Evolutionary conservation across 176 grass and related monocot genomes (phyloP), one percentile per base, ranked within the genome.

Genomic region (Zoysia pacifica): DNA sequence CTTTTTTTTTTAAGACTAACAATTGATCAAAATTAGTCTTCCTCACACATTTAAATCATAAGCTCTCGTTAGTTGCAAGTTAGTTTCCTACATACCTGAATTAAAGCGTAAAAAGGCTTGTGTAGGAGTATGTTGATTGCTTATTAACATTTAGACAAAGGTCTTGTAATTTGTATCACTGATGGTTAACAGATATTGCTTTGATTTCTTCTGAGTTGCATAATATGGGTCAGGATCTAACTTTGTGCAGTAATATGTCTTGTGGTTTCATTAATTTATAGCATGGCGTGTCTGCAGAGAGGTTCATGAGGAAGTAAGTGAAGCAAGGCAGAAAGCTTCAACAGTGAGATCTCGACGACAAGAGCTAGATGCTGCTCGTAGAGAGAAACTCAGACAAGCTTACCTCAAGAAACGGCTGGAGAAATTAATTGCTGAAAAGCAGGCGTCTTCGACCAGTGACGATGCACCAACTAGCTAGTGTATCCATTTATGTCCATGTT

Each of bases 331-430:
- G 38, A 94, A 91, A 68, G 72, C 92, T 46, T 88, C 92, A 48
- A 89, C 86, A 3, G 54, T 91, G 49, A 94, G 90, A 88, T 76
- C 84, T 54, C 76, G 88, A 18, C 77, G 92, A 67, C 96, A 98
- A 85, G 96, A 98, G 43, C 92, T 93, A 76, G 92, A 95, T 74
- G 82, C 59, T 73, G 84, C 92, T 56, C 85, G 96, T 64, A 85
- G 92, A 81, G 92, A 94, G 81, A 98, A 93, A 93, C 83, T 98
- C 6, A 90, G 68, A 81, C 96, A 98, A 59, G 92, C 92, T 70
- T 98, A 95, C 70, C 88, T 98, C 43, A 98, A 92, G 82, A 95
- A 95, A 88, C 96, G 91, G 51, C 72, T 98, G 40, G 81, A 98
- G 39, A 94, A 98, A 65, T 74, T 93, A 76, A 75, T 88, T 62